Base-by-base conservation (phyloP, 75 land plant species). In the Cryptomeria japonica region DNA sequence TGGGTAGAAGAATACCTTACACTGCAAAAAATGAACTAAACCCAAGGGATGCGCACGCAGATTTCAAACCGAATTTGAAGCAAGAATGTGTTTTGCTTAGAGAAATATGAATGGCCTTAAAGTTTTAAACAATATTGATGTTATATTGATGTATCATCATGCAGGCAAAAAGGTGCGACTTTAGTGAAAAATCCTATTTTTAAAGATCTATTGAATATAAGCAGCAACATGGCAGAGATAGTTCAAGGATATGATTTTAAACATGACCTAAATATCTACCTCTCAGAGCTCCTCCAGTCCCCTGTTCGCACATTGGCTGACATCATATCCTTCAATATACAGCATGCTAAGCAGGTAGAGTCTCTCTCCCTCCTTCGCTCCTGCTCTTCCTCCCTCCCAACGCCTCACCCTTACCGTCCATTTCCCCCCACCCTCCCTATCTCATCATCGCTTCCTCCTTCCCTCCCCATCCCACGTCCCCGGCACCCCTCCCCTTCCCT, bases 291-390 rank as follows among this genome's bases (percentile, higher is more conserved):
- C 1, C 10, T 77, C n/a, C n/a, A 36, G 14, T 93, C 95, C 47
- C 88, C 93, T 18, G 95, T 95, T 15, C 84, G 93, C 46, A 88
- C 91, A 25, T 90, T 95, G 9, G 95, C 89, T 18, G 96, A 95
- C 75, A 82, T 92, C 5, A 94, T 95, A 51, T 91, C 90, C n/a
- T 94, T 95, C 93, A 94, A 95, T 90, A 80, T 91, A 0, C 83
- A 87, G 77, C 86, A 89, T 88, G 39, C 89, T 39, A 28, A 80
- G 16, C 34, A 86, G 92, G 95, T 94, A 83, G 75, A 77, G 47
- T 12, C 9, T 36, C 19, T 25, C 32, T 6, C 78, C 19, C 53
- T 9, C 56, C 39, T n/a, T 5, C 55, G 16, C 84, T 56, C 15
- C 51, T 12, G 1, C 9, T 12, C 11, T 49, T 11, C 13, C 51